A percentile compares a stretch with the other conserved stretches of the same genome.
These are phyloP conservation scores for Aspergillus pseudotamarii DNA, from an alignment of 2,329 filamentous ascomycete species.

Conservation along the genomic window DNA sequence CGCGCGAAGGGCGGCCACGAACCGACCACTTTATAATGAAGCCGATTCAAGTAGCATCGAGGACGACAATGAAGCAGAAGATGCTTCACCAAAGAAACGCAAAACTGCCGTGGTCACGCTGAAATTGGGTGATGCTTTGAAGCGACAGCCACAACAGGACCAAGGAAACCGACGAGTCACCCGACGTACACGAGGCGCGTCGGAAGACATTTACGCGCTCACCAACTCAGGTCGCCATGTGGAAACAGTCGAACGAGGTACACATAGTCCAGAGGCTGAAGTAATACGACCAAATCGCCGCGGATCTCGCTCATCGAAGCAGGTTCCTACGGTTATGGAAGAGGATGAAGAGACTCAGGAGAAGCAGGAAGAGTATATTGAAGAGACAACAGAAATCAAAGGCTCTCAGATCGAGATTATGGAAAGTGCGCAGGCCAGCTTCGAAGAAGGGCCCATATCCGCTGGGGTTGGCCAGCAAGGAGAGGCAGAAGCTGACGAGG, in stretches of 20 bases:
- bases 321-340: constrained; percentile 34
- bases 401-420: constrained; percentile 46
- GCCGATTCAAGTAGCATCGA: constrained; percentile 48
- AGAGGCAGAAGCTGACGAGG: constrained; percentile 35
- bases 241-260: constrained; percentile 56
- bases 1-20: constrained; percentile 59
- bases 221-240: constrained; percentile 63
- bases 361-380: constrained; percentile 48
- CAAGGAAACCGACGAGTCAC: constrained; percentile 54
- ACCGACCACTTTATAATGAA: constrained; percentile 60
- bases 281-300: constrained; percentile 21
- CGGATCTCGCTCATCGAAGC: constrained; percentile 44
- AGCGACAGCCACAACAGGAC: constrained; percentile 30
- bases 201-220: constrained; percentile 59
- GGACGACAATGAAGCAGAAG: constrained; percentile 24
- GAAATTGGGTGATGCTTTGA: constrained; percentile 32
- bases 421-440: constrained; percentile 42
- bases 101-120: constrained; percentile 33
- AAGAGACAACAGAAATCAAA: constrained; percentile 44
- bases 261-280: constrained; percentile 53
- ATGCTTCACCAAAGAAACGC: constrained; percentile 21
- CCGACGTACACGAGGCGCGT: constrained; percentile 60
- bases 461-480: constrained; percentile 24
- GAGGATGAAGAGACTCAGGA: constrained; percentile 24
- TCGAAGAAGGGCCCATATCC: constrained; percentile 35